Base-by-base conservation (phyloP, 441 rosid species). In the Isatis lusitanica region DNA sequence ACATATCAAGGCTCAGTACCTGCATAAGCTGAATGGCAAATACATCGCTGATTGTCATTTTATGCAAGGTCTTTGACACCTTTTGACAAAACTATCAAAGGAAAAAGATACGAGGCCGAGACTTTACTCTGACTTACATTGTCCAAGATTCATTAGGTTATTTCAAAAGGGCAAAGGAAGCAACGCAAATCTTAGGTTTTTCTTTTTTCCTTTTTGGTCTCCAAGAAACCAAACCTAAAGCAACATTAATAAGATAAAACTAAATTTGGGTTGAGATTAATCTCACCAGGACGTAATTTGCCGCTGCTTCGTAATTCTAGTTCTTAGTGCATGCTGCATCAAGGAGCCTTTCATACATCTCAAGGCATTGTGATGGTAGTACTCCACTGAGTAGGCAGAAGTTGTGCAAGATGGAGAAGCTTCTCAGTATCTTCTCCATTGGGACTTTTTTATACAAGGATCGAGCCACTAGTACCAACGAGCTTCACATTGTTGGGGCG, bases 331-430 rank as follows among this genome's bases (percentile, higher is more conserved):
- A 96, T 28, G 99, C 99, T 15, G 97, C 93, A 81, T 96, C 97
- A 35, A 93, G 98, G 39, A 93, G 93, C 69, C 93, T 96, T 80
- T 96, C 98, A 44, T 96, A 96, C 46, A 96, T 88, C 81, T 96
- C 99, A 57, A 96, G 97, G 65, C 99, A 93, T 68, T 93, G 98
- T 47, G 99, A 91, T 7, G 99, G 98, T 8, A n/a, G 99, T 93
- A 51, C 99, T 84, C 99, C 99, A 93, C 31, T 95, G 98, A n/a
- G 96, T 90, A 24, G 98, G 99, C 89, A 95, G 82, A 56, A 95
- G 94, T 83, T 93, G 93, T 1, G 99, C 99, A 67, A 95, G 99
- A 85, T 95, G 98, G 44, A 95, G 97, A 83, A 95, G 85, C 72
- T 93, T 95, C 82, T 95, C 99, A 66, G 33, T 30, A 26, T 95